Percentiles rank a stretch among this genome's conserved stretches.
Evolutionary conservation across 306 rosid genomes (phyloP).

Genomic region (Sechiopsis laciniata): DNA sequence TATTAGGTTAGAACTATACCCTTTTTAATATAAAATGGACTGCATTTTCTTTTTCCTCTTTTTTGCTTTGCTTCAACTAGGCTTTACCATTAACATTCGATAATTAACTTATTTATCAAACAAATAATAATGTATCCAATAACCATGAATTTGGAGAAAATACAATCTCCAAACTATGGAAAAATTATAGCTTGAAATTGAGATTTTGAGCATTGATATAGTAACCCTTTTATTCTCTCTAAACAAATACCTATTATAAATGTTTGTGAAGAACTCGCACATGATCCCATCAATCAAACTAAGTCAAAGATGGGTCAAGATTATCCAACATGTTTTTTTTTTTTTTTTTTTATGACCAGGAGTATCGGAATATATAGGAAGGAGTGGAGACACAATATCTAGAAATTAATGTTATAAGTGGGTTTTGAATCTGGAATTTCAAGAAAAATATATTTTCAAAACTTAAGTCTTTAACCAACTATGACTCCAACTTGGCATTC

Average conservation of each 20-base stretch:
- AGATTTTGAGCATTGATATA: no score
- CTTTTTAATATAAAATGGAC: background rate
- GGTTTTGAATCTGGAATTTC: no score
- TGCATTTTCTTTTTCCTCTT: background rate
- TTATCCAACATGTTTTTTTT: no score
- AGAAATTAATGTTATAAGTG: no score
- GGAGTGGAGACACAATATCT: no score
- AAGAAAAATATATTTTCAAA: no score
- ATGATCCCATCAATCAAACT: background rate
- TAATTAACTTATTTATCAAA: background rate
- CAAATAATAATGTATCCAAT: background rate
- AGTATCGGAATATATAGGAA: no score
- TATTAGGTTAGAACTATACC: constrained; percentile 2
- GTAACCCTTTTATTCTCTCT: background rate
- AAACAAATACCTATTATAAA: background rate
- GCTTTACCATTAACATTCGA: background rate
- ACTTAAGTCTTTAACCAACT: no score
- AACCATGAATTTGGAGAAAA: background rate
- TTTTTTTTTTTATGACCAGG: no score
- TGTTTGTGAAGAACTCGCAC: background rate
- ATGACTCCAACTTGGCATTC: no score
- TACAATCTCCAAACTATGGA: background rate
- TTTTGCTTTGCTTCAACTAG: background rate
- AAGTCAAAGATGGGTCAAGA: background rate
- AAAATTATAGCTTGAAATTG: background rate